Conservation (phyloP, 2,329 filamentous ascomycete genomes). For the Neofusicoccum kwambonambiense region DNA sequence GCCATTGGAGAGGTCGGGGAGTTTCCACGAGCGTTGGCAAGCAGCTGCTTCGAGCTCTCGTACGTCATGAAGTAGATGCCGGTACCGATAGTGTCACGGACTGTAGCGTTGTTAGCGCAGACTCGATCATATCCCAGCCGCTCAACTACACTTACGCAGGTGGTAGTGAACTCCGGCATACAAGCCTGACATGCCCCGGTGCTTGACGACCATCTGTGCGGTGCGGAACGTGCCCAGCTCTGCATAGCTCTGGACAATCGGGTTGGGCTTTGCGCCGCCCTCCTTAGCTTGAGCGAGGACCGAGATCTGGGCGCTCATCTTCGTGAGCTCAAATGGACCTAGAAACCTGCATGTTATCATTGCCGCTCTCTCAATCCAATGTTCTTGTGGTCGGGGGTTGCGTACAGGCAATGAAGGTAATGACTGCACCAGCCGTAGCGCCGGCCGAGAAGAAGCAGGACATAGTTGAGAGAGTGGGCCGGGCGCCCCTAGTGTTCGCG, state of each 20-base stretch:
- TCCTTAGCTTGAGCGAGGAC: conserved; percentile 66
- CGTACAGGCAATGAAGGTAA: conserved; percentile 73
- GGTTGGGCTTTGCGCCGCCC: conserved; percentile 34
- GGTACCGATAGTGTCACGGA: conserved; percentile 80
- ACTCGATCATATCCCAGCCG: background rate
- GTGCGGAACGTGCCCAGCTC: conserved; percentile 76
- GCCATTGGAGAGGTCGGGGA: conserved; percentile 77
- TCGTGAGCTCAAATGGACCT: conserved; percentile 87
- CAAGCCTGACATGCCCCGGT: conserved; percentile 69
- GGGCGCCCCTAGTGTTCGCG: conserved; percentile 68
- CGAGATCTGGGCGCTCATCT: conserved; percentile 81
- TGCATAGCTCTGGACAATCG: conserved; percentile 60
- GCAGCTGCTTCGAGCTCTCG: conserved; percentile 79
- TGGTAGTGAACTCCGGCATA: conserved; percentile 81
- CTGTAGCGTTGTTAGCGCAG: conserved; percentile 42
- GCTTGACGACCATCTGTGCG: conserved; percentile 72
- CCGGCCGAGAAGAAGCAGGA: conserved; percentile 76
- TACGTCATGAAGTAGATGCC: conserved; percentile 88
- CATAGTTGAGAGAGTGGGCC: conserved; percentile 71
- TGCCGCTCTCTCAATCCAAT: background rate
- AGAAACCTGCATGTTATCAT: conserved; percentile 16
- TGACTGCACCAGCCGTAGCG: conserved; percentile 74
- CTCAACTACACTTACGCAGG: conserved; percentile 57
- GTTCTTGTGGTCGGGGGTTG: background rate
- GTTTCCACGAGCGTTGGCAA: conserved; percentile 71